Conservation (phyloP, 2,329 filamentous ascomycete genomes). For the Peltaster fructicola region DNA sequence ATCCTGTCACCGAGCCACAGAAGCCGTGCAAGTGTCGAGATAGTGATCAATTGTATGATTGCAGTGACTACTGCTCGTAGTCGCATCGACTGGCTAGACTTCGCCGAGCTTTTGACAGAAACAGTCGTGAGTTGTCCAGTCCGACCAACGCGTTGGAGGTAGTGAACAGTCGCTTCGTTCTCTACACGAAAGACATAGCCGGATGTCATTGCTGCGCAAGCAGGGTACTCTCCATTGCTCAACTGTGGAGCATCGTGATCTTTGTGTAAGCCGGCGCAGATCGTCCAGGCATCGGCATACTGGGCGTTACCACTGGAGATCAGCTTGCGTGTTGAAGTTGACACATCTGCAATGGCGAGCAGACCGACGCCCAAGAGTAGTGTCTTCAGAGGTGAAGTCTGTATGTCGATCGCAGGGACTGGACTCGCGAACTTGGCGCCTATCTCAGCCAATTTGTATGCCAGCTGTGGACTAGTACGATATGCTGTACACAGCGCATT, state of each 20-base stretch:
- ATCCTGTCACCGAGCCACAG: slow-evolving; percentile 18
- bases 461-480: too few species aligned
- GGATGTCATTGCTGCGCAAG: slow-evolving; percentile 25
- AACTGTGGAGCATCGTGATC: slow-evolving; percentile 40
- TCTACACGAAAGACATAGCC: slow-evolving; percentile 28
- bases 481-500: too few species aligned
- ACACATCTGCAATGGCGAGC: slow-evolving; percentile 42
- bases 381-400: too few species aligned
- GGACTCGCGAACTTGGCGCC: too few species aligned
- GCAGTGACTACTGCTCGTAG: too few species aligned
- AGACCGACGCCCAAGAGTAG: too few species aligned
- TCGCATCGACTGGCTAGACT: too few species aligned
- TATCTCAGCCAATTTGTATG: too few species aligned
- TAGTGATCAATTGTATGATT: background rate
- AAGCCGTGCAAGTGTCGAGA: slow-evolving; percentile 6
- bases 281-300: slow-evolving; percentile 38
- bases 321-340: slow-evolving; percentile 38
- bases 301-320: slow-evolving; percentile 38
- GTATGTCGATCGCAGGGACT: too few species aligned
- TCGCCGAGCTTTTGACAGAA: too few species aligned
- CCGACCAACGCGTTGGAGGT: slow-evolving; percentile 21
- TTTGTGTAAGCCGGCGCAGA: slow-evolving; percentile 43
- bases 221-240: slow-evolving; percentile 24
- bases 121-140: slow-evolving; percentile 15
- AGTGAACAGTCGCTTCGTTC: slow-evolving; percentile 37